Percentiles rank a stretch among this genome's conserved stretches.
Evolutionary conservation across 768 basidiomycete species (phyloP).

Genomic region (Pleurotus tuoliensis): DNA sequence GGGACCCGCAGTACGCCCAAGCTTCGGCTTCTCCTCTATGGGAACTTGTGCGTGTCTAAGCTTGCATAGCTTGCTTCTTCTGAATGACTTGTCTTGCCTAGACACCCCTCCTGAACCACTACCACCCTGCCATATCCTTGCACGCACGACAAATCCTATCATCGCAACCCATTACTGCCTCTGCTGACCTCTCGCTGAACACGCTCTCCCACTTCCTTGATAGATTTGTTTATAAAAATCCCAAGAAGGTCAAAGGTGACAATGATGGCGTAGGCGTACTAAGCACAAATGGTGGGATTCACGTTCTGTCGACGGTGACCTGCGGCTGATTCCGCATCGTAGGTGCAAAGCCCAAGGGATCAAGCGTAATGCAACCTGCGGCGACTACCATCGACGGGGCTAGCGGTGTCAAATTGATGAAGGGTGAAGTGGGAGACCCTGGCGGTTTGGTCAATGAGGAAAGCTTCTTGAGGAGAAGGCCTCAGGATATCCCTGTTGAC

Average conservation of each 20-base stretch:
- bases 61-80: not conserved
- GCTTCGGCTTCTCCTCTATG: conserved; percentile 79
- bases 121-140: conserved; percentile 86
- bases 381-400: conserved; percentile 57
- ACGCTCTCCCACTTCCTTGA: conserved; percentile 95
- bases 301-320: not conserved
- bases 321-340: not conserved
- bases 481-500: conserved; percentile 78
- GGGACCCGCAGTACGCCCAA: conserved; percentile 84
- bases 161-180: conserved; percentile 68
- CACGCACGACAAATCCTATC: conserved; percentile 81
- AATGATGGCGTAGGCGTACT: conserved; percentile 17
- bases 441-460: conserved; percentile 65
- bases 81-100: conserved; percentile 21
- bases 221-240: conserved; percentile 95
- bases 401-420: conserved; percentile 63
- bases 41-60: conserved; percentile 68
- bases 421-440: conserved; percentile 47
- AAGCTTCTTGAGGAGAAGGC: conserved; percentile 65
- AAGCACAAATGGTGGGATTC: conserved; percentile 2
- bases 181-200: conserved; percentile 78
- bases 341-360: conserved; percentile 54
- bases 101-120: conserved; percentile 80
- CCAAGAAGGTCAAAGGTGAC: conserved; percentile 57
- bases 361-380: conserved; percentile 94